Evolutionary conservation across 805 yeast species (phyloP).

Genomic region (Saccharomycopsis sp.): DNA sequence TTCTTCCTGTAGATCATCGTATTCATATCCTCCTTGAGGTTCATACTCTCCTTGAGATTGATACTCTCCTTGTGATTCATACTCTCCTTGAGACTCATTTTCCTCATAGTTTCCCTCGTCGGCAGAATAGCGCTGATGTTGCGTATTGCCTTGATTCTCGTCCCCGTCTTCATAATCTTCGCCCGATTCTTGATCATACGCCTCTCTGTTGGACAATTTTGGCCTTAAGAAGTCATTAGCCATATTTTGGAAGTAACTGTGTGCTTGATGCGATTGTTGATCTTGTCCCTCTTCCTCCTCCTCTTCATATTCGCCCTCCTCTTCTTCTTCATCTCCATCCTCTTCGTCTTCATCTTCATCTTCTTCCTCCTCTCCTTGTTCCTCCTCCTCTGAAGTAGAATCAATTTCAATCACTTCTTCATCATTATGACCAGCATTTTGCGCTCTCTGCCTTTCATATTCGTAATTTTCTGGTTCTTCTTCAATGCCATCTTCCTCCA

Average conservation of each 20-base stretch:
- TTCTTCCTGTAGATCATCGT: not conserved
- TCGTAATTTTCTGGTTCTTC: not conserved
- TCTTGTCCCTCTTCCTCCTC: constrained; percentile 2
- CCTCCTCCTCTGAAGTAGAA: constrained; percentile 8
- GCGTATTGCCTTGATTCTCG: too few relatives aligned
- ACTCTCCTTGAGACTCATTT: not conserved
- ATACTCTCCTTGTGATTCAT: not conserved
- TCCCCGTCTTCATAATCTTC: too few relatives aligned
- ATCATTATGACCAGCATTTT: not conserved
- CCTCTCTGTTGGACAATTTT: not conserved
- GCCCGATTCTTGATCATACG: too few relatives aligned
- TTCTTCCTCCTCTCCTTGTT: constrained; percentile 19
- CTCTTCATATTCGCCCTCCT: not conserved
- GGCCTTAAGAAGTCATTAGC: not conserved
- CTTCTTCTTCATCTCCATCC: not conserved
- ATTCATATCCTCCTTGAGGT: too few relatives aligned
- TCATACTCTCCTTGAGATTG: too few relatives aligned
- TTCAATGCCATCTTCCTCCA: not conserved
- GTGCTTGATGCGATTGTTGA: not conserved
- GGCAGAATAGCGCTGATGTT: not conserved
- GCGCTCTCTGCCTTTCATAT: not conserved
- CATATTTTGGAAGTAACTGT: not conserved
- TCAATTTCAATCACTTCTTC: not conserved
- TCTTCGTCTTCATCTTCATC: constrained; percentile 11
- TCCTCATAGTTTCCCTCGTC: constrained; percentile 2